Percentiles rank a stretch among this genome's conserved stretches.
Conservation (phyloP, 345 rosid species). For the Corymbia maculata region DNA sequence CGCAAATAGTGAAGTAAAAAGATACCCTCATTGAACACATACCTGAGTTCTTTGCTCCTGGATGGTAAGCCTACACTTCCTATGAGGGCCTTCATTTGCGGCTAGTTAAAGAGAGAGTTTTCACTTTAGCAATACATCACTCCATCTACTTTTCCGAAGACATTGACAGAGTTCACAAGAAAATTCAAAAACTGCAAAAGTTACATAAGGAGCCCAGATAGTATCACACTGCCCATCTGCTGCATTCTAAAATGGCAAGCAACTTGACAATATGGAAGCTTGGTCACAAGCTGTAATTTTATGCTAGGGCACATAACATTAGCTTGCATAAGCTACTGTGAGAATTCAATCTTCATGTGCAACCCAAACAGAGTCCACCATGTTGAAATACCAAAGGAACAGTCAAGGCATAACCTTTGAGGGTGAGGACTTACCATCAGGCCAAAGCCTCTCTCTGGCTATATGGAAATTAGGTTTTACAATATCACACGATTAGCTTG, state of each 20-base stretch:
- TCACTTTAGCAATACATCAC: neutral
- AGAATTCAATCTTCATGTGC: neutral
- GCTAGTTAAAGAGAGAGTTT: slow-evolving; percentile 23
- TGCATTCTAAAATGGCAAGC: neutral
- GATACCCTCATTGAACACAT: neutral
- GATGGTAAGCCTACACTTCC: slow-evolving; percentile 44
- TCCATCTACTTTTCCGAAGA: neutral
- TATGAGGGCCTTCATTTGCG: slow-evolving; percentile 72
- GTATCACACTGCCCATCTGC: neutral
- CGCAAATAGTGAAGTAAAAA: neutral
- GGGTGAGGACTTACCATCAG: neutral
- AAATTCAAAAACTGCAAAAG: neutral
- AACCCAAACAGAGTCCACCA: neutral
- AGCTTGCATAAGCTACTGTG: neutral
- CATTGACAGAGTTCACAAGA: neutral
- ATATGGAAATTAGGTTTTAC: neutral
- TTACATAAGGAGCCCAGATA: neutral
- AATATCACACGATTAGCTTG: neutral
- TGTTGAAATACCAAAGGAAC: neutral
- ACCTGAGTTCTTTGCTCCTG: slow-evolving; percentile 85
- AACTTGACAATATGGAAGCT: neutral
- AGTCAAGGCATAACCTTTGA: neutral
- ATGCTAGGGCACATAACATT: neutral
- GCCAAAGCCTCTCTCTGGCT: neutral
- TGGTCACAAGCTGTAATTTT: neutral